Percentiles rank a stretch among this genome's conserved stretches.
These are phyloP conservation scores for Lentinula aciculospora DNA, from an alignment of 768 basidiomycete species.

Conservation along the genomic window DNA sequence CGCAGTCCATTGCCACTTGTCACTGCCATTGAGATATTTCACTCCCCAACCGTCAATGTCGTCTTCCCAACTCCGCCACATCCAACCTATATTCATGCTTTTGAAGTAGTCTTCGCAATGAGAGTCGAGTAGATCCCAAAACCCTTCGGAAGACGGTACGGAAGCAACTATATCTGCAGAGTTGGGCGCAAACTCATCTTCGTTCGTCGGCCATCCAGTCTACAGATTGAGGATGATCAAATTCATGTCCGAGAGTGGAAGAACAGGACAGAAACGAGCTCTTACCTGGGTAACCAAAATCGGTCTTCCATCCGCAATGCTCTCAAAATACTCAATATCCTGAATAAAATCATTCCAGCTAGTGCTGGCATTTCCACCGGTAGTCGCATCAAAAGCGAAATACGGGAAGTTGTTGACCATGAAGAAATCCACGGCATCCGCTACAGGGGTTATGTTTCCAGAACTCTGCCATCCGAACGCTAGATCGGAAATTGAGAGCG, in stretches of 20 bases:
- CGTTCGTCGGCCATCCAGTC: conserved; percentile 14
- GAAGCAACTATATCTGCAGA: conserved; percentile 11
- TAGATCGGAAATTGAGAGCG: conserved; percentile 12
- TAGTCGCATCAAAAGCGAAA: conserved; percentile 12
- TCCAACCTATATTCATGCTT: conserved; percentile 12
- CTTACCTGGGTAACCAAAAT: conserved; percentile 13
- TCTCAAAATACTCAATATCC: conserved; percentile 12
- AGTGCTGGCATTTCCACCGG: conserved; percentile 7
- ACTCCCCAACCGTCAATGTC: conserved; percentile 14
- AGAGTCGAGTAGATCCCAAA: conserved; percentile 11
- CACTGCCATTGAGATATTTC: conserved; percentile 9
- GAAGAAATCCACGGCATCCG: conserved; percentile 11
- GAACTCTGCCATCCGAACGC: conserved; percentile 13
- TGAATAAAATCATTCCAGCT: conserved; percentile 10
- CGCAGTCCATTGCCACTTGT: conserved; percentile 12
- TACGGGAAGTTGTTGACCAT: conserved; percentile 15
- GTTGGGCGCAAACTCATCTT: conserved; percentile 14
- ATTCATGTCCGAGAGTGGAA: background rate
- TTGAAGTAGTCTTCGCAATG: conserved; percentile 13
- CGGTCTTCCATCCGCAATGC: conserved; percentile 10
- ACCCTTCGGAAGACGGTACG: conserved; percentile 10
- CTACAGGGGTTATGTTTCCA: conserved; percentile 11
- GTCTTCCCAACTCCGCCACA: conserved; percentile 12
- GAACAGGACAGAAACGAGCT: background rate
- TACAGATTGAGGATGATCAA: background rate